Base-by-base conservation (phyloP, 2,329 filamentous ascomycete genomes). In the Microdochium paspali region DNA sequence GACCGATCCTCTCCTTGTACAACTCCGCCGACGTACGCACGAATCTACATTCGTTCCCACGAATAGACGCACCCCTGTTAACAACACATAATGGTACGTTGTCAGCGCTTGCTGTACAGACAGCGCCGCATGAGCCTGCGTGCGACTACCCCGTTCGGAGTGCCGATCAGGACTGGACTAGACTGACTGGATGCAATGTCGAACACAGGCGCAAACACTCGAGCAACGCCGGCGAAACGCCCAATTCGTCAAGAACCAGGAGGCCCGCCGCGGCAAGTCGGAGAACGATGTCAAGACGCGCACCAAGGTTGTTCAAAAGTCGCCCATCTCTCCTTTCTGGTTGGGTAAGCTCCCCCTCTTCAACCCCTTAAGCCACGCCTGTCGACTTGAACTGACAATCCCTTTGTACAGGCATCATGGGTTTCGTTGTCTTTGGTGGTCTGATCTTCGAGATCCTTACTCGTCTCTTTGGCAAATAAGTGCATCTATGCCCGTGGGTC, bases 171-270 rank as follows among this genome's bases (percentile, higher is more conserved):
- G 28, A 30, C 28, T 15, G 13, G 6, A 35, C 13, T 12, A 6
- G 13, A 35, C 35, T 40, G 18, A 40, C 35, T 5, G 18, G 20
- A 21, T 18, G 18, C 35, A n/a, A n/a, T n/a, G 5, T 21, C 12
- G 6, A 20, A 21, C 24, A 51, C 60, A 90, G 86, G 85, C 82
- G 57, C 87, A 91, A 83, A 93, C 87, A 56, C 87, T 84, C 57
- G 79, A 88, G 67, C 88, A 93, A 73, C 84, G 87, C 65, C 81
- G 81, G 61, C 82, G 84, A 53, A 93, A 93, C 72, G 79, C 79
- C 61, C 85, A 85, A 68, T 94, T 88, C 68, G 82, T 77, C 56
- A 84, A 84, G 64, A 75, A 79, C 47, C 82, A 91, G 64, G 81
- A 85, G 62, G 71, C 74, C 50, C 85, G 83, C 62, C 85, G 85